phyloP scores from a whole-genome alignment of 2,329 filamentous ascomycete species.

The Venturia aucupariae region DNA sequence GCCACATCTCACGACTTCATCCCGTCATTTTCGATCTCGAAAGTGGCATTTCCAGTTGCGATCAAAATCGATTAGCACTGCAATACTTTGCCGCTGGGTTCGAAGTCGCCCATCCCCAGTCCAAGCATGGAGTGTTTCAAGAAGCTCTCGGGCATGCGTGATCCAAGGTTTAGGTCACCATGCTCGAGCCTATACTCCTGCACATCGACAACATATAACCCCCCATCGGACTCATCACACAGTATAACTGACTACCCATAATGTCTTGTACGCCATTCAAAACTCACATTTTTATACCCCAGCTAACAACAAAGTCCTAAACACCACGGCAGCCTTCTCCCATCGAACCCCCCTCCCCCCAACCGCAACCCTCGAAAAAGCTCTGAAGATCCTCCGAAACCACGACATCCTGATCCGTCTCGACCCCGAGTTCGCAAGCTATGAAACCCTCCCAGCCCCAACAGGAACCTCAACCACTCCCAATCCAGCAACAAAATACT shows the following conservation, averaged over 20 bases:
- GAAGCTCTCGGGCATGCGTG: neutral
- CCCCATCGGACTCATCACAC: neutral
- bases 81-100: neutral
- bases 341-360: slow-evolving; percentile 27
- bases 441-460: slow-evolving; percentile 21
- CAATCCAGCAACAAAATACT: slow-evolving; percentile 24
- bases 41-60: neutral
- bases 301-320: slow-evolving; percentile 21
- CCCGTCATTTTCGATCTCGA: neutral
- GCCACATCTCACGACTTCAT: neutral
- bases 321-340: slow-evolving; percentile 25
- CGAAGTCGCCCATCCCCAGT: neutral
- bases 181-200: too few species aligned
- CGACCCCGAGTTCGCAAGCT: slow-evolving; percentile 28
- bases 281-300: neutral
- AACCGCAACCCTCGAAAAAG: slow-evolving; percentile 19
- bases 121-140: neutral
- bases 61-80: neutral
- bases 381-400: slow-evolving; percentile 24
- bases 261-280: neutral
- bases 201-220: neutral
- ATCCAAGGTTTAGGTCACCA: neutral
- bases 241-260: neutral
- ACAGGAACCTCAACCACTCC: slow-evolving; percentile 20
- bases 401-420: slow-evolving; percentile 29